Base-by-base conservation (phyloP, 129 eudicot species). In the Chrysanthemum seticuspe region DNA sequence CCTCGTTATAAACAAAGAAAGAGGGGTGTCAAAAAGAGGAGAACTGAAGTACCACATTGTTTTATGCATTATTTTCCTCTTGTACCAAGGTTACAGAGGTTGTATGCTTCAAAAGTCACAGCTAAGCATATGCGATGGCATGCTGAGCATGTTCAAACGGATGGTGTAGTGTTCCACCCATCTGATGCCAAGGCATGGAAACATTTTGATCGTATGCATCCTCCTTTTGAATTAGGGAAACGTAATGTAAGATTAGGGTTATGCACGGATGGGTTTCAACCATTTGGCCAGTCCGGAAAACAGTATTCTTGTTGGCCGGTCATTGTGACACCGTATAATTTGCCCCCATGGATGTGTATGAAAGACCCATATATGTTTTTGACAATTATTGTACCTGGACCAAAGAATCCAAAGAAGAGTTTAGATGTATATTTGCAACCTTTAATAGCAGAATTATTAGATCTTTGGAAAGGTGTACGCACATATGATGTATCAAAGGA, bases 241-340 rank as follows among this genome's bases (percentile, higher is more conserved):
- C 29, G 27, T 10, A 57, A 57, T 57, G 62, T 57, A 1, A 57
- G 62, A 23, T 18, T 57, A 16, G 62, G 62, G 62, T 16, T 57
- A 18, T 15, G 25, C 8, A 57, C 25, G 3, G 59, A 54, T 14
- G 59, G 59, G 15, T 54, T 54, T n/a, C 60, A 54, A 54, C 60
- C 60, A 14, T 54, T n/a, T 54, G 60, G 60, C 5, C 59, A 54
- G 59, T 54, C 18, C 15, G 18, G 59, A 13, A n/a, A 54, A 13
- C 59, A 50, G 7, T 71, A 71, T 44, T 74, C 81, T 16, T 74
- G 68, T 55, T 76, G 78, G 85, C 70, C 78, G 0, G 59, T 71
- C 5, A 76, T 81, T 0, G 48, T 76, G 2, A 49, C 62, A 15
- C 66, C 62, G 0, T 82, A 76, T 5, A 77, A 82, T 27, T 36